These are phyloP conservation scores for Brassica nigra DNA, from an alignment of 345 rosid species.

Conservation along the genomic window DNA sequence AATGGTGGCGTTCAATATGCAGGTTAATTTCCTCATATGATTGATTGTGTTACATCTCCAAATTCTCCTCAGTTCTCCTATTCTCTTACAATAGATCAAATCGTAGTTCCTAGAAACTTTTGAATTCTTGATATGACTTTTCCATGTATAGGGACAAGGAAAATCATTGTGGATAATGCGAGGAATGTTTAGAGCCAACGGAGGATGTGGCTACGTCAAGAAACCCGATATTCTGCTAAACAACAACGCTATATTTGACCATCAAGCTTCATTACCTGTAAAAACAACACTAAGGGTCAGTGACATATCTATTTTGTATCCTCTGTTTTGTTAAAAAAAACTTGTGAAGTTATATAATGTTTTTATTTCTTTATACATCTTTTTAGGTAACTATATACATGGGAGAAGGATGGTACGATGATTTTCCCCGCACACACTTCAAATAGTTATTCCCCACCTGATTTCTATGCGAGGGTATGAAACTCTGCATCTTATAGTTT, in stretches of 20 bases:
- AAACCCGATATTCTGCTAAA: background rate
- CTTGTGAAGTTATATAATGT: background rate
- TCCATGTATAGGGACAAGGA: background rate
- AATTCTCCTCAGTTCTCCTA: background rate
- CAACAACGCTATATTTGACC: conserved; percentile 52
- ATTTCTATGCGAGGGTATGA: background rate
- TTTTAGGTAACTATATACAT: conserved; percentile 3
- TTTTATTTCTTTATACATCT: background rate
- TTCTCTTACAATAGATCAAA: background rate
- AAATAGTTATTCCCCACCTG: conserved; percentile 1
- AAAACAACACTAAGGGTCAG: conserved; percentile 72
- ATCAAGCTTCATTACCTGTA: conserved; percentile 49
- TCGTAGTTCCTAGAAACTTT: background rate
- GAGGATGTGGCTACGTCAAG: conserved; percentile 11
- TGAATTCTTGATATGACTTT: background rate
- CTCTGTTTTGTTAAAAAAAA: background rate
- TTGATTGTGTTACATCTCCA: background rate
- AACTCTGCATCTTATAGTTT: background rate
- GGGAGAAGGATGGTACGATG: conserved; percentile 4
- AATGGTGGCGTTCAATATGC: conserved; percentile 7
- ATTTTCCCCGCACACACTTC: background rate
- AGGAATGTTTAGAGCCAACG: conserved; percentile 8
- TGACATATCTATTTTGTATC: conserved; percentile 16
- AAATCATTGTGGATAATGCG: conserved; percentile 6
- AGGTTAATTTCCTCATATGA: background rate